Conservation (phyloP, 768 basidiomycete species). For the Boletus subparvulus region DNA sequence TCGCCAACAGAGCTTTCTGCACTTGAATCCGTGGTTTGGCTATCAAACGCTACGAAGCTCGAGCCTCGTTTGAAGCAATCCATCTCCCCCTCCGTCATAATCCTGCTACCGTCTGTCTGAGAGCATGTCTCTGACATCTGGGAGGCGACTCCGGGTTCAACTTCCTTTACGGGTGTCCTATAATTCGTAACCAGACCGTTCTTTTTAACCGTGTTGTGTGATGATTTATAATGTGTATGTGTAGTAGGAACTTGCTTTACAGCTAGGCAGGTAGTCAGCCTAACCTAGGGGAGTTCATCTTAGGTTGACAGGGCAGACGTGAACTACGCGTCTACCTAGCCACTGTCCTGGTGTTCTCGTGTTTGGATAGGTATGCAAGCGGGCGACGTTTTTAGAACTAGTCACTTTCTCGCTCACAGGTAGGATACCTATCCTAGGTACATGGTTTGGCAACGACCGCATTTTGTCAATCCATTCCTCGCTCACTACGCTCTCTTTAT, state of each 20-base stretch:
- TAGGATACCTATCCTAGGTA: no score
- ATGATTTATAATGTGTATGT: background rate
- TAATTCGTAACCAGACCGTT: no score
- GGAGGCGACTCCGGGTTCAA: background rate
- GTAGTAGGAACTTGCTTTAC: background rate
- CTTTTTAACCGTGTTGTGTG: no score
- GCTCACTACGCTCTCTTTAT: no score
- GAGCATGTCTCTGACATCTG: background rate
- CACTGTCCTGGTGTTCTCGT: background rate
- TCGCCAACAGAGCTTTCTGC: accelerated
- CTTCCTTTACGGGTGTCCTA: background rate
- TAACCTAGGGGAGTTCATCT: background rate
- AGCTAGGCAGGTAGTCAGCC: background rate
- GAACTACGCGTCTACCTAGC: background rate
- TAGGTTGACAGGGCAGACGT: background rate
- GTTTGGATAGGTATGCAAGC: background rate
- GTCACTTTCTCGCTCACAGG: no score
- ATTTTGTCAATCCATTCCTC: no score
- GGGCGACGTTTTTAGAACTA: no score
- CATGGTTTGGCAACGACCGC: no score
- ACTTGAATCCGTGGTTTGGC: no score
- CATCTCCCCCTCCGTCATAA: background rate
- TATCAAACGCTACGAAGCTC: background rate
- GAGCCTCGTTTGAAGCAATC: no score
- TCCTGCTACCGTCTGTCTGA: no score